Evolutionary conservation across 805 yeast species (phyloP).

Genomic region (Kuraishia piskuri): DNA sequence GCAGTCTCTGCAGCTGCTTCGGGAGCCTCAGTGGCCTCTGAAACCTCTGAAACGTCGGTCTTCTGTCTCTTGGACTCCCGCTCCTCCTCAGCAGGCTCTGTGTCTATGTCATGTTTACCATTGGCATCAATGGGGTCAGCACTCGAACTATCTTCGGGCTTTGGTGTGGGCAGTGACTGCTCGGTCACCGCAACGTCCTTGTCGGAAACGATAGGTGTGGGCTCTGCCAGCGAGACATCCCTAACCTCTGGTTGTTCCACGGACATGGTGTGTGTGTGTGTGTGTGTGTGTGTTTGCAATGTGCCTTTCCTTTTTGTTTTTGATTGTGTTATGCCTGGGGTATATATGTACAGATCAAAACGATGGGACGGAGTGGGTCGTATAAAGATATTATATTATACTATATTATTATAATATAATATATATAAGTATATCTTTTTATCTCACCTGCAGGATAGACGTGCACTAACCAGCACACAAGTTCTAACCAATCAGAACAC

Average conservation of each 20-base stretch:
- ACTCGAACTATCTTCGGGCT: slow-evolving; percentile 1
- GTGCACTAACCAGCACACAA: neutral
- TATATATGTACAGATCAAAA: neutral
- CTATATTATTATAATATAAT: too few species aligned
- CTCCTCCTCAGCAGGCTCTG: neutral
- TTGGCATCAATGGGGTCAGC: neutral
- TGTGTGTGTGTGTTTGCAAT: neutral
- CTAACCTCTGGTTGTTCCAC: neutral
- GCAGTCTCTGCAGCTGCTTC: neutral
- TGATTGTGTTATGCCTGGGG: neutral
- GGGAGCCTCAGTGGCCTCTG: neutral
- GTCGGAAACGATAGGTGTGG: neutral
- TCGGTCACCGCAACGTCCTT: neutral
- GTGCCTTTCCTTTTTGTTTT: neutral
- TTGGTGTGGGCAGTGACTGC: slow-evolving; percentile 5
- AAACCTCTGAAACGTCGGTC: too few species aligned
- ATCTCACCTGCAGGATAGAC: neutral
- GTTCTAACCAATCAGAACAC: neutral
- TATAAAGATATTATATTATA: neutral
- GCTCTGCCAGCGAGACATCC: neutral
- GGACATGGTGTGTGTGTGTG: neutral
- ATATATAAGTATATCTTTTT: neutral
- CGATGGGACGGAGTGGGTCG: neutral
- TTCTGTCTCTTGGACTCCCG: neutral
- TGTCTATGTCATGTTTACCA: neutral